phyloP scores from a whole-genome alignment of 148 eudicot genomes.

The Rheum nobile region DNA sequence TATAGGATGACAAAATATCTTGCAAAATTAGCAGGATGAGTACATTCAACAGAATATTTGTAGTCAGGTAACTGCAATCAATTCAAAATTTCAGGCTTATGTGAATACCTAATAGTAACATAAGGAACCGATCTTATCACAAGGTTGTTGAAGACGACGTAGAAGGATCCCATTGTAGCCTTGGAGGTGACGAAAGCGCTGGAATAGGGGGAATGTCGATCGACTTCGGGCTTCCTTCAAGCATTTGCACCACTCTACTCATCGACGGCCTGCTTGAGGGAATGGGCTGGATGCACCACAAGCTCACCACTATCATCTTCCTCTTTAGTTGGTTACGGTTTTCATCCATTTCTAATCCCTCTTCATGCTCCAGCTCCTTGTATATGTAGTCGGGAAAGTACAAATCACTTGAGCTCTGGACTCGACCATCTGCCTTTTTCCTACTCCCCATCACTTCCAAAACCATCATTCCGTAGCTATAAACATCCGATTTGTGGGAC shows the following conservation, averaged over 20 bases:
- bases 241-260: not conserved
- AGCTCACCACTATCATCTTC: slow-evolving; percentile 11
- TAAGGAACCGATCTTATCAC: too few species aligned
- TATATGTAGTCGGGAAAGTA: slow-evolving; percentile 15
- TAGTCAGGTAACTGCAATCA: too few species aligned
- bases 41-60: too few species aligned
- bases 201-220: slow-evolving; percentile 22
- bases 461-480: not conserved
- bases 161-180: not conserved
- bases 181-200: slow-evolving; percentile 10
- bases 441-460: slow-evolving; percentile 5
- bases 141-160: not conserved
- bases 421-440: not conserved
- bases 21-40: too few species aligned
- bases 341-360: slow-evolving; percentile 1
- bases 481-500: not conserved
- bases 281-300: not conserved
- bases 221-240: not conserved
- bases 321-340: slow-evolving; percentile 11
- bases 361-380: slow-evolving; percentile 13
- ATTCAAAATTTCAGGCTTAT: too few species aligned
- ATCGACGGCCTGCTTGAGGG: not conserved
- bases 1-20: too few species aligned
- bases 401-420: not conserved
- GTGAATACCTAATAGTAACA: too few species aligned